Percentiles rank a stretch among this genome's conserved stretches.
Conservation (phyloP, 768 basidiomycete genomes). For the Pleurotus salmoneostramineus region DNA sequence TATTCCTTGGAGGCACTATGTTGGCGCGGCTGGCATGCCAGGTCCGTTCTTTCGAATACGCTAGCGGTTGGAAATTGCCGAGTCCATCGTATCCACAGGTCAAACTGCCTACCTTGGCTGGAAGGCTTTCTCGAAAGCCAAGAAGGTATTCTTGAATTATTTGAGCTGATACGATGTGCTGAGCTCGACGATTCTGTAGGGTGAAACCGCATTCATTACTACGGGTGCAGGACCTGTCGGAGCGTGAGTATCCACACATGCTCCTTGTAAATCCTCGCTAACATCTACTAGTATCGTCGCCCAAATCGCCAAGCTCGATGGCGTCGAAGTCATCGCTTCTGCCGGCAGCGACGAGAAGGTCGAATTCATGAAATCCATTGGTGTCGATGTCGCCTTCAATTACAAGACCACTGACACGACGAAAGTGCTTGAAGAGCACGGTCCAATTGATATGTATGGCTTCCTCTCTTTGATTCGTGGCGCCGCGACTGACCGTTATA, state of each 20-base stretch:
- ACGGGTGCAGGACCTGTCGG: constrained; percentile 25
- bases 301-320: constrained; percentile 35
- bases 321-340: constrained; percentile 54
- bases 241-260: constrained; percentile 15
- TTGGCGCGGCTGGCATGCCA: constrained; percentile 34
- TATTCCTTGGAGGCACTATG: constrained; percentile 34
- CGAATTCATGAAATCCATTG: constrained; percentile 42
- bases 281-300: constrained; percentile 20
- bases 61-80: constrained; percentile 7
- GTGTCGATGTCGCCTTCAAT: constrained; percentile 60
- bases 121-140: constrained; percentile 22
- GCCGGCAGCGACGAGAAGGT: constrained; percentile 64
- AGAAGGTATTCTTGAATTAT: constrained; percentile 22
- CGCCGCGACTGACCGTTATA: neutral
- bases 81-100: constrained; percentile 14
- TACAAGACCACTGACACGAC: constrained; percentile 49
- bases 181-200: constrained; percentile 10
- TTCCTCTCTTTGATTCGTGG: neutral
- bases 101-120: constrained; percentile 28
- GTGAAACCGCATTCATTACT: constrained; percentile 22
- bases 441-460: constrained; percentile 48
- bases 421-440: constrained; percentile 44
- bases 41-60: constrained; percentile 8
- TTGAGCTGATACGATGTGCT: neutral
- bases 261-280: neutral